These are phyloP conservation scores for Stemphylium vesicarium DNA, from an alignment of 2,329 filamentous ascomycete species.

Conservation along the genomic window DNA sequence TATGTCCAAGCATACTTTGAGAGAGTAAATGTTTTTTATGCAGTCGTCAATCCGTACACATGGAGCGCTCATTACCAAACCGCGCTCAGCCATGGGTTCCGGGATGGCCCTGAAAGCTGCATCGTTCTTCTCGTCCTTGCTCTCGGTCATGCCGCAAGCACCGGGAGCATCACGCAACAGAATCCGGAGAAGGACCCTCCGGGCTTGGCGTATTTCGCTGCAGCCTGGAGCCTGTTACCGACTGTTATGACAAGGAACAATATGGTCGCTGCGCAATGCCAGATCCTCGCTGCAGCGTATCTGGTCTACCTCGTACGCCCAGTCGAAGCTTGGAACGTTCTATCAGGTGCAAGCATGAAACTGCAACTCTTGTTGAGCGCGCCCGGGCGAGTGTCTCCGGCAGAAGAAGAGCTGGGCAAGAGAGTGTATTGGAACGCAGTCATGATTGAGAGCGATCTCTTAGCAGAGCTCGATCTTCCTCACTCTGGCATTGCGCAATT, in stretches of 20 bases:
- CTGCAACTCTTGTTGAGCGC: constrained; percentile 78
- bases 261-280: constrained; percentile 78
- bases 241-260: constrained; percentile 81
- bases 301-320: constrained; percentile 82
- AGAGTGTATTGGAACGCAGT: constrained; percentile 85
- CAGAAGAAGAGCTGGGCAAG: constrained; percentile 75
- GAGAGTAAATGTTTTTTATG: constrained; percentile 83
- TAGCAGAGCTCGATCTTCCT: constrained; percentile 80
- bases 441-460: constrained; percentile 78
- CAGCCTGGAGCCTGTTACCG: constrained; percentile 78
- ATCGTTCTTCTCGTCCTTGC: constrained; percentile 80
- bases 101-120: constrained; percentile 80
- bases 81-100: constrained; percentile 76
- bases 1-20: constrained; percentile 84
- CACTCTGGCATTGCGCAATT: constrained; percentile 84
- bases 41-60: constrained; percentile 81
- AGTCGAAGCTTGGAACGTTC: constrained; percentile 80
- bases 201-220: constrained; percentile 79
- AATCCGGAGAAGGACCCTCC: constrained; percentile 73
- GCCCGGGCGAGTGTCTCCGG: constrained; percentile 71
- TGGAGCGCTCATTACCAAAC: constrained; percentile 79
- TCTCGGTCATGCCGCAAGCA: constrained; percentile 75
- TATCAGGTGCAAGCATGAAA: constrained; percentile 82
- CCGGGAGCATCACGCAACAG: constrained; percentile 77
- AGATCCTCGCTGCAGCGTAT: constrained; percentile 80